Evolutionary conservation across 2,329 filamentous ascomycete species (phyloP).

Genomic region (Penicillium sp.): DNA sequence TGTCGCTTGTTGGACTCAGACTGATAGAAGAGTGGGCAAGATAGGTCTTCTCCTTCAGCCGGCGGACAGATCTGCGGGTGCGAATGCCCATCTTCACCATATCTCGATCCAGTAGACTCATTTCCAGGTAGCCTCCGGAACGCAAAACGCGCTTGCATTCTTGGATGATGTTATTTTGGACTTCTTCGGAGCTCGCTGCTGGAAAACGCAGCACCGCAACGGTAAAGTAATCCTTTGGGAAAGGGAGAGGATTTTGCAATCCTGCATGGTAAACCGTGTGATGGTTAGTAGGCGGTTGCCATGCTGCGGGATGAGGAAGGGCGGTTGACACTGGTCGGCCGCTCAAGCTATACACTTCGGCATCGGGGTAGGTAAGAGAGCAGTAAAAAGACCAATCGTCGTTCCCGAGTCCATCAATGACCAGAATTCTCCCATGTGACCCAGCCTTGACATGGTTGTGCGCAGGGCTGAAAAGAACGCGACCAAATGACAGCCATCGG

Average conservation of each 20-base stretch:
- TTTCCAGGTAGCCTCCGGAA: conserved; percentile 46
- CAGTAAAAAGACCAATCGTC: conserved; percentile 51
- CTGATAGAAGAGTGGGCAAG: conserved; percentile 39
- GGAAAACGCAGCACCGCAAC: conserved; percentile 45
- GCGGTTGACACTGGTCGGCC: conserved; percentile 30
- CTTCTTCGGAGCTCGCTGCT: conserved; percentile 40
- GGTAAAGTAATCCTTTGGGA: conserved; percentile 44
- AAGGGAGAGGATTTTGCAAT: conserved; percentile 41
- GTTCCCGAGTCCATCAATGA: conserved; percentile 48
- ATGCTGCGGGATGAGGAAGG: conserved; percentile 37
- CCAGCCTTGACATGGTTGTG: conserved; percentile 41
- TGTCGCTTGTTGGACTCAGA: conserved; percentile 46
- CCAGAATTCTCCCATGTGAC: conserved; percentile 42
- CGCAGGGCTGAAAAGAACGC: conserved; percentile 47
- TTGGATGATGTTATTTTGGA: conserved; percentile 42
- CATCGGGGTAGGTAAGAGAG: conserved; percentile 44
- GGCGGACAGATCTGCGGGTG: conserved; percentile 42
- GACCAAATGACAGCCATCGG: conserved; percentile 47
- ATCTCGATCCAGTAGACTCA: conserved; percentile 47
- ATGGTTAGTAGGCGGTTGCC: conserved; percentile 41
- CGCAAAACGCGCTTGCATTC: conserved; percentile 47
- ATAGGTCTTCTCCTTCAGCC: conserved; percentile 44
- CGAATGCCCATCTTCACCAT: conserved; percentile 48
- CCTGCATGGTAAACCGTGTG: conserved; percentile 40
- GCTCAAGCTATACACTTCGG: conserved; percentile 42